phyloP scores from a whole-genome alignment of 2,329 filamentous ascomycete genomes.

The Exophiala viscosa region DNA sequence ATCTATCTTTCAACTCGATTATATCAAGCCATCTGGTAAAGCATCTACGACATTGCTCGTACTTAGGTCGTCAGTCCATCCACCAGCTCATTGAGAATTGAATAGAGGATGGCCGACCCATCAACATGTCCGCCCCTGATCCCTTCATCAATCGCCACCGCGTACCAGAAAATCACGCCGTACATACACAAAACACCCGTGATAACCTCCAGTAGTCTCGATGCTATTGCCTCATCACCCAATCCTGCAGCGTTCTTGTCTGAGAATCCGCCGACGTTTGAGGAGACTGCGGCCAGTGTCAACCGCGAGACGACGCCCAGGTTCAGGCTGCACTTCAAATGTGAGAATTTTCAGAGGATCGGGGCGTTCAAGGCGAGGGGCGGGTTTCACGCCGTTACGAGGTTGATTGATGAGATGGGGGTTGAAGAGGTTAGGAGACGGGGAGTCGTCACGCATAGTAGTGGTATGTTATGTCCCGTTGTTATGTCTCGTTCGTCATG shows the following conservation, averaged over 20 bases:
- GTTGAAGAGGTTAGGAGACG: slow-evolving; percentile 58
- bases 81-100: too few relatives aligned
- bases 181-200: slow-evolving; percentile 82
- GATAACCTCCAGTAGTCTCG: slow-evolving; percentile 72
- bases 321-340: slow-evolving; percentile 85
- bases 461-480: slow-evolving; percentile 48
- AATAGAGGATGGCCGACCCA: slow-evolving; percentile 41
- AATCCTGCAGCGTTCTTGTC: slow-evolving; percentile 40
- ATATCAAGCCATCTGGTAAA: background rate
- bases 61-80: too few relatives aligned
- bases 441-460: slow-evolving; percentile 87
- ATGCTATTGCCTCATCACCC: slow-evolving; percentile 68
- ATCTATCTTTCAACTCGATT: too few relatives aligned
- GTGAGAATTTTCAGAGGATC: slow-evolving; percentile 85
- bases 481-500: background rate
- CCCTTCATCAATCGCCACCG: slow-evolving; percentile 65
- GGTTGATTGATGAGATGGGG: slow-evolving; percentile 61
- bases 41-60: too few relatives aligned
- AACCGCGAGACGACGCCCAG: slow-evolving; percentile 53
- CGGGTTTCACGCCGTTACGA: slow-evolving; percentile 78
- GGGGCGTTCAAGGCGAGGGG: slow-evolving; percentile 92
- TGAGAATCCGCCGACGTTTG: slow-evolving; percentile 27
- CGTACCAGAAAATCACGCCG: slow-evolving; percentile 67
- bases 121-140: slow-evolving; percentile 60
- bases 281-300: slow-evolving; percentile 54